These are phyloP conservation scores for Penicillium sp. DNA, from an alignment of 2,329 filamentous ascomycete species.

Conservation along the genomic window DNA sequence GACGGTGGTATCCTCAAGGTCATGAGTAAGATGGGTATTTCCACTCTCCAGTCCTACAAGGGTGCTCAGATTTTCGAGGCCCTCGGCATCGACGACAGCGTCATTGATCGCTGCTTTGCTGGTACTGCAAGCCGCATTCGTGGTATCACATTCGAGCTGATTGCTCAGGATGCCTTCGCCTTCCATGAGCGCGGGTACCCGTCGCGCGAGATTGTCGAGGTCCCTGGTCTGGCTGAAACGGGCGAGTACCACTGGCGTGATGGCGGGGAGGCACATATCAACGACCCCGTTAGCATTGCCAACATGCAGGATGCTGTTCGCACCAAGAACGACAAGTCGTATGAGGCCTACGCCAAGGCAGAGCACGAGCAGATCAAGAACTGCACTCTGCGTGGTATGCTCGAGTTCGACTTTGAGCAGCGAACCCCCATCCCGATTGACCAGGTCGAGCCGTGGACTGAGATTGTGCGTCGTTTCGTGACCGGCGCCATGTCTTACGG, in stretches of 20 bases:
- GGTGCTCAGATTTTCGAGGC: constrained; percentile 97
- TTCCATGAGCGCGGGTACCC: constrained; percentile 94
- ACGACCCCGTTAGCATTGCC: constrained; percentile 89
- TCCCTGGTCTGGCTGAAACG: constrained; percentile 80
- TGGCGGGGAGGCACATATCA: constrained; percentile 89
- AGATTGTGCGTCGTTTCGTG: constrained; percentile 93
- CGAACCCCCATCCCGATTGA: constrained; percentile 81
- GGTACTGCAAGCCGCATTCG: constrained; percentile 92
- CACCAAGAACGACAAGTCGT: constrained; percentile 97
- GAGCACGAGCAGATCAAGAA: constrained; percentile 96
- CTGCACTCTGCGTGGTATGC: constrained; percentile 86
- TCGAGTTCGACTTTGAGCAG: constrained; percentile 95
- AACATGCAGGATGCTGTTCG: constrained; percentile 96
- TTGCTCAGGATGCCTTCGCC: constrained; percentile 89
- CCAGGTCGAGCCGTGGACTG: constrained; percentile 96
- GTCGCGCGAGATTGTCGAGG: constrained; percentile 66
- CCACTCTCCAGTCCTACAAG: constrained; percentile 92
- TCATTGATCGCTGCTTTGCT: constrained; percentile 90
- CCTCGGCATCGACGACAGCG: constrained; percentile 82
- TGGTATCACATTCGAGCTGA: constrained; percentile 87
- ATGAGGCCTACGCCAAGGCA: constrained; percentile 88
- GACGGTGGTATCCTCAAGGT: constrained; percentile 96
- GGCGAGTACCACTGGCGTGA: constrained; percentile 99
- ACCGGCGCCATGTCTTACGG: constrained; percentile 98
- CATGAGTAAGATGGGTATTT: constrained; percentile 99